A percentile compares a stretch with the other conserved stretches of the same genome.
phyloP scores from a whole-genome alignment of 2,329 filamentous ascomycete species.

The Periconia digitata region DNA sequence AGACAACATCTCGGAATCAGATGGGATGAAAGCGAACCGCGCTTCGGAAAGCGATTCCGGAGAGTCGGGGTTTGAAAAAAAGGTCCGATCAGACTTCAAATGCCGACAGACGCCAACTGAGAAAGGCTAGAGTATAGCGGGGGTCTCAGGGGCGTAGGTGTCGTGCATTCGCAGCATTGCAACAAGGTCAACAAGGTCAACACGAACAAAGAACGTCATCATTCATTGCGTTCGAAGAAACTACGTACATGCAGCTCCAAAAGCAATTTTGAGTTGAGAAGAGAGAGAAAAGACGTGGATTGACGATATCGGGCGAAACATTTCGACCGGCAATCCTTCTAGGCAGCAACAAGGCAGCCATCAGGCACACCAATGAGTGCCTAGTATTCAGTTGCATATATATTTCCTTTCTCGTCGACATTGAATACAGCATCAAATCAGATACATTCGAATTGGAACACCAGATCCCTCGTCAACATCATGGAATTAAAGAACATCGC shows the following conservation, averaged over 20 bases:
- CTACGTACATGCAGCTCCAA: too few species aligned
- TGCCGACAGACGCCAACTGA: background rate
- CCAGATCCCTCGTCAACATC: background rate
- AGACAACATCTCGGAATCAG: too few species aligned
- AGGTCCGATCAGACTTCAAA: background rate
- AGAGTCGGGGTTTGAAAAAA: background rate
- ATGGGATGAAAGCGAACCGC: too few species aligned
- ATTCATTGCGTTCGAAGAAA: too few species aligned
- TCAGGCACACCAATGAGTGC: background rate
- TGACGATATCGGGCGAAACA: background rate
- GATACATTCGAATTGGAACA: background rate
- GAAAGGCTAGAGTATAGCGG: too few species aligned
- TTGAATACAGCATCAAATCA: too few species aligned
- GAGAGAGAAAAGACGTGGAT: too few species aligned
- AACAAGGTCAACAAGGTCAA: too few species aligned
- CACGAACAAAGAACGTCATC: too few species aligned
- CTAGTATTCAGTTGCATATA: background rate
- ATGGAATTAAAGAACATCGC: slow-evolving; percentile 41
- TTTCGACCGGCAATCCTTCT: background rate
- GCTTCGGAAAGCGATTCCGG: background rate
- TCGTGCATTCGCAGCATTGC: too few species aligned
- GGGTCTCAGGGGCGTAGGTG: too few species aligned
- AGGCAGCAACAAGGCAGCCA: slow-evolving; percentile 3
- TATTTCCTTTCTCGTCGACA: background rate
- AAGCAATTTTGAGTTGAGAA: too few species aligned